Base-by-base conservation (phyloP, 768 basidiomycete species). In the Russula lepida region DNA sequence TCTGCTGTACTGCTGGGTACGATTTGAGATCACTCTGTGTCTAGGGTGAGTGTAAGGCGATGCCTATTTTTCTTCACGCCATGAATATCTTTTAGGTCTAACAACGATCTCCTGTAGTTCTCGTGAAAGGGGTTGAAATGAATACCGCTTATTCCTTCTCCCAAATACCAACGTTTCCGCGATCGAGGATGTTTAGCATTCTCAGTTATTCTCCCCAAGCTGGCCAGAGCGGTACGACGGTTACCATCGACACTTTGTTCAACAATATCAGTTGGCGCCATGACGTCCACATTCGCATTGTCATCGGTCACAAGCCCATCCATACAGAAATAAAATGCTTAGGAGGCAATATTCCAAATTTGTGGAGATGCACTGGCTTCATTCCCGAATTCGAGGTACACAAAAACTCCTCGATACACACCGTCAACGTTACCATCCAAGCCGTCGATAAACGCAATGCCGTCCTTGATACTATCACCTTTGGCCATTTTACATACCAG, bases 401-500 rank as follows among this genome's bases (percentile, higher is more conserved):
- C 51, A 64, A 58, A 33, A 52, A 44, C 12, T 67, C 74, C 11
- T 49, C 74, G 41, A 75, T 76, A 0, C 60, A 77, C 54, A 81
- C 77, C 58, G 77, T 83, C 39, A 76, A 79, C 8, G 74, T 88
- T 55, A 81, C 82, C 19, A 81, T 87, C 28, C 84, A 87, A 69
- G 84, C 83, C 12, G 74, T 88, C 57, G 79, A 81, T 71, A 73
- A 76, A 56, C 74, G 80, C 19, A 79, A 81, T 63, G 64, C 71
- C 35, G 61, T 89, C 39, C 69, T 90, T 19, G 88, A 89, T 67
- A 79, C 83, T 0, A 78, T 85, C 58, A 79, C 80, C 15, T 87
- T 89, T 71, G 90, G 89, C 58, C 79, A 83, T 63, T 90, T 89
- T 71, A 79, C 79, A 35, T 90, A 86, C 67, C 81, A 77, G 75